phyloP scores from a whole-genome alignment of 345 rosid genomes.

The Mallotus nudiflorus region DNA sequence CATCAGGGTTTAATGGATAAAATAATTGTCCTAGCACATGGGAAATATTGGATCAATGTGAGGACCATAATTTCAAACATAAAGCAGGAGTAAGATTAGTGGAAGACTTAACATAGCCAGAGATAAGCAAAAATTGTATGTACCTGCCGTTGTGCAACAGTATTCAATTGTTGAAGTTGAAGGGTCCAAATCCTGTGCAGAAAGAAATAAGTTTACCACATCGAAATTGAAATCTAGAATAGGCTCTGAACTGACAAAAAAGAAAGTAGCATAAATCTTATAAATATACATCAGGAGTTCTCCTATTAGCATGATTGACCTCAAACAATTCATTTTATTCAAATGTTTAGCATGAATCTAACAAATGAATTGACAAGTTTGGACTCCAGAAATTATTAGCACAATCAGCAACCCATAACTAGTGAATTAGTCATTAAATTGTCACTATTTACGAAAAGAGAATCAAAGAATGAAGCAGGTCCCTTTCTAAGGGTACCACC shows the following conservation, averaged over 20 bases:
- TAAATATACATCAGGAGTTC: background rate
- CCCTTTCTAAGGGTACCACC: background rate
- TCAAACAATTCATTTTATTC: background rate
- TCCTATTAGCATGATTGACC: background rate
- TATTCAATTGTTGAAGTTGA: slow-evolving; percentile 75
- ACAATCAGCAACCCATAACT: background rate
- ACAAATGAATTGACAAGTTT: background rate
- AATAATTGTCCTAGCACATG: background rate
- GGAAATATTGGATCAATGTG: background rate
- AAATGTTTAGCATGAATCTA: background rate
- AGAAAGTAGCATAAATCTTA: background rate
- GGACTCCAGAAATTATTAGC: background rate
- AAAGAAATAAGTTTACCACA: slow-evolving; percentile 15
- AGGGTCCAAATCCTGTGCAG: slow-evolving; percentile 68
- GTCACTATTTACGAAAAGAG: background rate
- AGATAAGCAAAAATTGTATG: slow-evolving; percentile 13
- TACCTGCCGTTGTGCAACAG: slow-evolving; percentile 89
- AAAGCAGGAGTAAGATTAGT: slow-evolving; percentile 9
- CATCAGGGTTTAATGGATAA: background rate
- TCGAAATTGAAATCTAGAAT: slow-evolving; percentile 5
- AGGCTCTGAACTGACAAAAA: background rate
- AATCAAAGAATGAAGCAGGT: background rate
- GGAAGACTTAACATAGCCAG: slow-evolving; percentile 16
- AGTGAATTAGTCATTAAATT: background rate
- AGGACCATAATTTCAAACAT: background rate